Conservation (phyloP, 441 rosid species). For the Arabidopsis lyrata region DNA sequence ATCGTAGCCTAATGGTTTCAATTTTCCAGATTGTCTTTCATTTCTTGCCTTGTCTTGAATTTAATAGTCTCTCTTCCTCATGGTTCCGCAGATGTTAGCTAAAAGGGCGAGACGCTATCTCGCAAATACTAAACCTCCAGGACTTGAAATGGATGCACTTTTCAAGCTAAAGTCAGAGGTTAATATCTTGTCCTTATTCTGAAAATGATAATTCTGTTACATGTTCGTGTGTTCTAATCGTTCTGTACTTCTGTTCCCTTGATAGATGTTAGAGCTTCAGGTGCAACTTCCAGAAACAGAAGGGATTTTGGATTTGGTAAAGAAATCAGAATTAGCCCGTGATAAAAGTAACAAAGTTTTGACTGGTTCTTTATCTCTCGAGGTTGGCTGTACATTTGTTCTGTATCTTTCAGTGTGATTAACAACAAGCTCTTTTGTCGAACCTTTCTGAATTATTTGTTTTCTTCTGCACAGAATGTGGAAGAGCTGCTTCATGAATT, state of each 20-base stretch:
- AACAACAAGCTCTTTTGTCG: slow-evolving; percentile 18
- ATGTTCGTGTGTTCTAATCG: slow-evolving; percentile 34
- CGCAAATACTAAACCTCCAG: slow-evolving; percentile 50
- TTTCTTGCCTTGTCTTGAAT: slow-evolving; percentile 8
- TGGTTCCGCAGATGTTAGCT: slow-evolving; percentile 63
- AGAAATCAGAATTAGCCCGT: slow-evolving; percentile 70
- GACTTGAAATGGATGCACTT: slow-evolving; percentile 64
- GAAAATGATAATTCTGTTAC: slow-evolving; percentile 10
- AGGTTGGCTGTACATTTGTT: slow-evolving; percentile 55
- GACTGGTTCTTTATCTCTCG: slow-evolving; percentile 56
- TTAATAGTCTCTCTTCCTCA: slow-evolving; percentile 37
- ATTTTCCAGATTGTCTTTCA: slow-evolving; percentile 2
- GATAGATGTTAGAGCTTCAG: slow-evolving; percentile 76
- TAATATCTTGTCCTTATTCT: slow-evolving; percentile 39
- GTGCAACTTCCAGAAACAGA: slow-evolving; percentile 71
- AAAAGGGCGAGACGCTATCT: slow-evolving; percentile 61
- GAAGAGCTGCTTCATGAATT: slow-evolving; percentile 70
- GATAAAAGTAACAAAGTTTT: slow-evolving; percentile 60
- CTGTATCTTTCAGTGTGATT: slow-evolving; percentile 26
- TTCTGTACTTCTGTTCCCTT: slow-evolving; percentile 36
- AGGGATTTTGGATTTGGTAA: slow-evolving; percentile 58
- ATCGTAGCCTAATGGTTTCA: slow-evolving; percentile 6
- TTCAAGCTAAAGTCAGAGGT: slow-evolving; percentile 88
- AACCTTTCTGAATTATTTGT: slow-evolving; percentile 11
- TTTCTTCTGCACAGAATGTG: slow-evolving; percentile 57